Evolutionary conservation across 257 asterid species (phyloP).

Genomic region (Ligustrum vulgare): DNA sequence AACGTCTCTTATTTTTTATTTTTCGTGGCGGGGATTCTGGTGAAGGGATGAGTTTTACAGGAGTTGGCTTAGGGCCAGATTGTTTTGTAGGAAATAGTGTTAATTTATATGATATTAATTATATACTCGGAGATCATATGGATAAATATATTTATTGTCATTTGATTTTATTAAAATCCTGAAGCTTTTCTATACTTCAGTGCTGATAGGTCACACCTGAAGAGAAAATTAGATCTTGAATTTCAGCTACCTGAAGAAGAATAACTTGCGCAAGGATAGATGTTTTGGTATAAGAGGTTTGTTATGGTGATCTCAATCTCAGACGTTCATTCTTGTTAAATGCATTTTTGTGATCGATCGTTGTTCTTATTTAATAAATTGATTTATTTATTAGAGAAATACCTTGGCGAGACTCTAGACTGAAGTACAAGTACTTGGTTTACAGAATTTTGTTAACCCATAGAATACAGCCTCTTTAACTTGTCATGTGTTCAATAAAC

Average conservation of each 20-base stretch:
- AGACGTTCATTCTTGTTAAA: background rate
- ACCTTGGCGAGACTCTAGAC: conserved; percentile 8
- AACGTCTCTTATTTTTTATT: background rate
- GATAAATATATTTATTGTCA: background rate
- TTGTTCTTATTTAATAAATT: conserved; percentile 4
- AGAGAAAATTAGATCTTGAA: conserved; percentile 94
- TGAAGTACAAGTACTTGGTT: background rate
- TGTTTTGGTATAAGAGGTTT: conserved; percentile 24
- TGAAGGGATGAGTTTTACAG: background rate
- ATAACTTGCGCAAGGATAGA: conserved; percentile 17
- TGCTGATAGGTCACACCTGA: conserved; percentile 91
- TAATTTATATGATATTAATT: background rate
- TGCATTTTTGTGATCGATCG: background rate
- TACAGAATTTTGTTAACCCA: conserved; percentile 4
- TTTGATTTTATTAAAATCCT: background rate
- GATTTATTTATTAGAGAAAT: conserved; percentile 16
- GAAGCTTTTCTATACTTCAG: conserved; percentile 39
- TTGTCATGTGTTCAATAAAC: conserved; percentile 8
- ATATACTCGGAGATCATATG: background rate
- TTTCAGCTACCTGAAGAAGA: conserved; percentile 79
- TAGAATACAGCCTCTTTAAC: background rate
- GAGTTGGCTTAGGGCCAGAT: background rate
- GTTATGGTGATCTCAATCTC: conserved; percentile 19
- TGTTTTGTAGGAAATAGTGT: background rate
- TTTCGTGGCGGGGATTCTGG: background rate